Evolutionary conservation across 345 rosid genomes (phyloP).

Genomic region (Ceriops zippeliana): DNA sequence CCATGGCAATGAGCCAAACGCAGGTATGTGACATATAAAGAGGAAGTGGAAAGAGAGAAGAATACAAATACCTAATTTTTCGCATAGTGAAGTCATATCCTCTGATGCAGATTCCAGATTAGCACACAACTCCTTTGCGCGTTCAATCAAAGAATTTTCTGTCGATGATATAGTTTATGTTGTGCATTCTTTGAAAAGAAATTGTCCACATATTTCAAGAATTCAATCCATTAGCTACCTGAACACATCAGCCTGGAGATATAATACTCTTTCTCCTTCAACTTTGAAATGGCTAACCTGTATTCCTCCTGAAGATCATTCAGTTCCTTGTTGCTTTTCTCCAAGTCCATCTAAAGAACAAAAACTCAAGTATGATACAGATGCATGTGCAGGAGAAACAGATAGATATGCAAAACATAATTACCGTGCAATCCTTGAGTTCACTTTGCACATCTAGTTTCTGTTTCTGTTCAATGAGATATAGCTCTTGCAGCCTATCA

Average conservation of each 20-base stretch:
- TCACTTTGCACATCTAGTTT: conserved; percentile 57
- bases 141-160: conserved; percentile 61
- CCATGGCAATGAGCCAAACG: not conserved
- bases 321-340: conserved; percentile 52
- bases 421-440: conserved; percentile 72
- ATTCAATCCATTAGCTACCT: conserved; percentile 37
- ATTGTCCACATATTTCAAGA: not conserved
- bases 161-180: conserved; percentile 21
- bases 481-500: conserved; percentile 57
- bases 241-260: conserved; percentile 58
- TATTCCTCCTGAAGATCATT: conserved; percentile 56
- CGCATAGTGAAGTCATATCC: conserved; percentile 60
- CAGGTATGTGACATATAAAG: not conserved
- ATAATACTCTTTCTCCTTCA: conserved; percentile 55
- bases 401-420: not conserved
- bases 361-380: conserved; percentile 12
- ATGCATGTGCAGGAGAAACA: conserved; percentile 8
- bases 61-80: conserved; percentile 59
- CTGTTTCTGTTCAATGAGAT: conserved; percentile 63
- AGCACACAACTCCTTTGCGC: conserved; percentile 57
- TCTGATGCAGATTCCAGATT: conserved; percentile 80
- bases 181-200: conserved; percentile 4
- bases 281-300: conserved; percentile 33
- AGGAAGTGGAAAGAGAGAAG: conserved; percentile 6
- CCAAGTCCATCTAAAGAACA: conserved; percentile 51